A percentile compares a stretch with the other conserved stretches of the same genome.
These are phyloP conservation scores for Fusarium lyarnte DNA, from an alignment of 2,329 filamentous ascomycete genomes.

Conservation along the genomic window DNA sequence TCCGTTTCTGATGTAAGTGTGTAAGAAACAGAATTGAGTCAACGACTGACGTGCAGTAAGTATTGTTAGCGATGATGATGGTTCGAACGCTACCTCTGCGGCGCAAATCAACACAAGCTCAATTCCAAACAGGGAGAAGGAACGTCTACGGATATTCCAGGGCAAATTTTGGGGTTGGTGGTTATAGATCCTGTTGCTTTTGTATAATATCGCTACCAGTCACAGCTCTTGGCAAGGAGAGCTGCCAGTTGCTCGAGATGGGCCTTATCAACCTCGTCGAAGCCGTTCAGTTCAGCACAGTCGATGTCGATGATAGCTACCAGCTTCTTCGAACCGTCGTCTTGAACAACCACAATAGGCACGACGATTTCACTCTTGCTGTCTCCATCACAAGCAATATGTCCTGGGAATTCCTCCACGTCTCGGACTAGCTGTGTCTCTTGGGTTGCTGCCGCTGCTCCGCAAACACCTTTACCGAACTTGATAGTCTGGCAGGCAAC, in stretches of 20 bases:
- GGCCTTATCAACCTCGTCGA: conserved; percentile 72
- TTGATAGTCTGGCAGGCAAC: conserved; percentile 81
- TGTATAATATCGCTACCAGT: conserved; percentile 61
- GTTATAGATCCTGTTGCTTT: neutral
- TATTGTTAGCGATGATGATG: conserved; percentile 4
- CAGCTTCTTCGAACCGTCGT: conserved; percentile 54
- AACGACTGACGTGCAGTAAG: neutral
- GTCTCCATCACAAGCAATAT: conserved; percentile 83
- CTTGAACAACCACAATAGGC: conserved; percentile 63
- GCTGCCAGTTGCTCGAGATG: conserved; percentile 73
- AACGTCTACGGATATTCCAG: too few species aligned
- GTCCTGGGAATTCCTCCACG: conserved; percentile 79
- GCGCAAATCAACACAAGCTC: neutral
- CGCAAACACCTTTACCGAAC: conserved; percentile 80
- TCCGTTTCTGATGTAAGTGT: conserved; percentile 27
- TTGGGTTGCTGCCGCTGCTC: conserved; percentile 68
- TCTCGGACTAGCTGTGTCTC: conserved; percentile 74
- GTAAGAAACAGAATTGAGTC: neutral
- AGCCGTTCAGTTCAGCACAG: conserved; percentile 73
- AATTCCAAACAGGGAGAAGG: neutral
- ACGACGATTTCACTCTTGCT: conserved; percentile 85
- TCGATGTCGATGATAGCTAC: conserved; percentile 85
- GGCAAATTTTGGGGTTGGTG: neutral
- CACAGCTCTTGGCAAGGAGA: conserved; percentile 68
- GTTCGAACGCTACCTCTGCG: neutral